phyloP scores from a whole-genome alignment of 768 basidiomycete genomes.

The button mushroom (Agaricus bisporus) region DNA sequence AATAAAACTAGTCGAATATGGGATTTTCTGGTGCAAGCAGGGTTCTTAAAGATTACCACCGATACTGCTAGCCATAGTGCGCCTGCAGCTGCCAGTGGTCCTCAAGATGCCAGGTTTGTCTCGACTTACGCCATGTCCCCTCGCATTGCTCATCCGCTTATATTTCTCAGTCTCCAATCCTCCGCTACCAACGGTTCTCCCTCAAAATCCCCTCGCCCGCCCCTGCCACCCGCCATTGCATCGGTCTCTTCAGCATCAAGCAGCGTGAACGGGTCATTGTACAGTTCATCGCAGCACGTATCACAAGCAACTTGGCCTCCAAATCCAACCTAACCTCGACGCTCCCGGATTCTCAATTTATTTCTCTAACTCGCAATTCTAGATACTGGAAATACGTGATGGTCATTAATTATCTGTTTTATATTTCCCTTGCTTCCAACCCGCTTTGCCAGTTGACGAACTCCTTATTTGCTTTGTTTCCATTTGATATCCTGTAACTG shows the following conservation, averaged over 20 bases:
- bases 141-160: neutral
- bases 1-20: constrained; percentile 90
- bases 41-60: constrained; percentile 67
- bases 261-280: constrained; percentile 33
- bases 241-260: constrained; percentile 23
- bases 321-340: constrained; percentile 13
- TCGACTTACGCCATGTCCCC: neutral
- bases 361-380: neutral
- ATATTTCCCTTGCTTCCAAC: neutral
- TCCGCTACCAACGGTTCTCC: constrained; percentile 29
- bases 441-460: neutral
- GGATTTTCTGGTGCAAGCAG: constrained; percentile 87
- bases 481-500: constrained; percentile 22
- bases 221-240: constrained; percentile 20
- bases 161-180: constrained; percentile 13
- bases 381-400: constrained; percentile 9
- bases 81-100: constrained; percentile 24
- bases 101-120: constrained; percentile 33
- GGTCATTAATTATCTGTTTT: constrained; percentile 10
- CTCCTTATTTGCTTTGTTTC: constrained; percentile 4
- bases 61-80: constrained; percentile 44
- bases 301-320: constrained; percentile 23
- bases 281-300: constrained; percentile 27
- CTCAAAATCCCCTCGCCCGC: constrained; percentile 28
- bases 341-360: neutral